Percentiles rank a stretch among this genome's conserved stretches.
Evolutionary conservation across 108 stramenopile genomes (phyloP).

Genomic region (Poteriospumella lacustris): DNA sequence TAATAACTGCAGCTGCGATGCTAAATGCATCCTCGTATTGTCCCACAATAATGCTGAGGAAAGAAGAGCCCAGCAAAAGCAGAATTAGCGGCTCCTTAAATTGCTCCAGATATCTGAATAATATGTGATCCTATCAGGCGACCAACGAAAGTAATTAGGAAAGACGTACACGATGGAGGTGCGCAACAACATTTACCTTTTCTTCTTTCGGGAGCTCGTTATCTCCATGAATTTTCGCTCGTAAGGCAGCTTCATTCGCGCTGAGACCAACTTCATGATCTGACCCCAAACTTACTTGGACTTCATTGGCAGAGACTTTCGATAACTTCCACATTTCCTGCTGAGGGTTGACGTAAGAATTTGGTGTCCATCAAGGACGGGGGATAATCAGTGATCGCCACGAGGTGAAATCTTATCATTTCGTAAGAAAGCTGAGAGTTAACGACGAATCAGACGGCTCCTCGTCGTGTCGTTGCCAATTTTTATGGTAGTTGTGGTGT

Average conservation of each 20-base stretch:
- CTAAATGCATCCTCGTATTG: slow-evolving; percentile 81
- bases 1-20: slow-evolving; percentile 80
- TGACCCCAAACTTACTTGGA: slow-evolving; percentile 38
- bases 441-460: no score
- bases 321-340: neutral
- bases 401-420: no score
- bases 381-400: no score
- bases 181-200: slow-evolving; percentile 23
- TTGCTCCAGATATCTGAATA: slow-evolving; percentile 58
- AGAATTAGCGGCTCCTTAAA: slow-evolving; percentile 88
- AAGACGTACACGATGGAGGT: slow-evolving; percentile 32
- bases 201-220: slow-evolving; percentile 40
- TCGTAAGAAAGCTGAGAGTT: no score
- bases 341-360: no score
- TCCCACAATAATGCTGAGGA: slow-evolving; percentile 68
- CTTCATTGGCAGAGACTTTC: neutral
- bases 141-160: slow-evolving; percentile 23
- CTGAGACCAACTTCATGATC: slow-evolving; percentile 20
- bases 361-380: no score
- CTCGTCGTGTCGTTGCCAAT: no score
- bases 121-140: slow-evolving; percentile 26
- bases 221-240: slow-evolving; percentile 28
- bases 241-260: slow-evolving; percentile 10
- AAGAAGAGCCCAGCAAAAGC: slow-evolving; percentile 77
- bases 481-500: no score